Evolutionary conservation across 225 moss, liverwort and hornwort genomes (phyloP).

Genomic region (Takakia lepidozioides): DNA sequence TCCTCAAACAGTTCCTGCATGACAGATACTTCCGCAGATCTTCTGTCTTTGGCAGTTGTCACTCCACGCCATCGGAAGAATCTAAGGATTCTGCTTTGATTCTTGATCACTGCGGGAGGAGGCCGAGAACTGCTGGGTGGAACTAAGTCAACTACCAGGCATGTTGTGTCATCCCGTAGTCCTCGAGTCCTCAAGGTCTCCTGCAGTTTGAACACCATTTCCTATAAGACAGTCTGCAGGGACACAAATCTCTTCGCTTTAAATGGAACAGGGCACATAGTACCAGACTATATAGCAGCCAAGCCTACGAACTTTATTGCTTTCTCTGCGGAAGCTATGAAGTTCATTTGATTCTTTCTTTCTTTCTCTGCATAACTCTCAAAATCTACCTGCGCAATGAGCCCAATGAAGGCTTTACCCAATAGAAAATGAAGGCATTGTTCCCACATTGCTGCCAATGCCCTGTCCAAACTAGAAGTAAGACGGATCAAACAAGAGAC

Average conservation of each 20-base stretch:
- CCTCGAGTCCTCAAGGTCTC: slow-evolving; percentile 60
- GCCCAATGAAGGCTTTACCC: too few relatives aligned
- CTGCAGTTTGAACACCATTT: slow-evolving; percentile 18
- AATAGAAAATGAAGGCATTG: too few relatives aligned
- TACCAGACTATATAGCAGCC: background rate
- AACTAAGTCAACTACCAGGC: slow-evolving; percentile 67
- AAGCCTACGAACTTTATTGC: background rate
- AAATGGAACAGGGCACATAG: too few relatives aligned
- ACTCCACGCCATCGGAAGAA: slow-evolving; percentile 20
- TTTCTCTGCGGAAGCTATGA: background rate
- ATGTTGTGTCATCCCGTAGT: slow-evolving; percentile 78
- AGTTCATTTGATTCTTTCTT: background rate
- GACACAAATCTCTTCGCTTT: too few relatives aligned
- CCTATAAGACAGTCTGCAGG: too few relatives aligned
- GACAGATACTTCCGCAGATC: slow-evolving; percentile 8
- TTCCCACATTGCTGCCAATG: too few relatives aligned
- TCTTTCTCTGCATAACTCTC: background rate
- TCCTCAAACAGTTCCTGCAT: slow-evolving; percentile 79
- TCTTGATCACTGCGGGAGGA: slow-evolving; percentile 23
- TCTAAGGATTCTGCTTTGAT: slow-evolving; percentile 33
- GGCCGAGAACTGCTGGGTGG: slow-evolving; percentile 31
- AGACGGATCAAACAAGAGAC: too few relatives aligned
- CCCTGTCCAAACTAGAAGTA: too few relatives aligned
- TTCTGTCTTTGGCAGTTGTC: slow-evolving; percentile 11
- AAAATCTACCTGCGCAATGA: too few relatives aligned